Evolutionary conservation across 805 yeast genomes (phyloP).

Genomic region (Cyberlindnera maritima): DNA sequence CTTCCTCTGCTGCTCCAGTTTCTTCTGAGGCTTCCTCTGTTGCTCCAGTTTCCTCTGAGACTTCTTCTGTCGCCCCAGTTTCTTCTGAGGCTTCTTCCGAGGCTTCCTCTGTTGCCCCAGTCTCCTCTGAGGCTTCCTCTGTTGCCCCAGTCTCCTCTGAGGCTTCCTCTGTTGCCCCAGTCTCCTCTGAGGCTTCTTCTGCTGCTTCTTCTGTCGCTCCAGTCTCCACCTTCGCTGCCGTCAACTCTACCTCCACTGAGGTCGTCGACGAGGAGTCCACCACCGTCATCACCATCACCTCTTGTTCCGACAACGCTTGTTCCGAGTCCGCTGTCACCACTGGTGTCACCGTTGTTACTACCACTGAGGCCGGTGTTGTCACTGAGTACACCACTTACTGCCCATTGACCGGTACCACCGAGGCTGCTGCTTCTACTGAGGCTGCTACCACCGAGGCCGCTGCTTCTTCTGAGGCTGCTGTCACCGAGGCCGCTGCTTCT

Average conservation of each 20-base stretch:
- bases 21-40: slow-evolving; percentile 11
- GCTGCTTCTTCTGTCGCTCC: not conserved
- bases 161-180: not conserved
- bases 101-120: slow-evolving; percentile 14
- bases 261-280: slow-evolving; percentile 11
- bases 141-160: not conserved
- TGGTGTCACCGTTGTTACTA: slow-evolving; percentile 18
- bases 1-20: slow-evolving; percentile 1
- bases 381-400: slow-evolving; percentile 33
- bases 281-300: slow-evolving; percentile 15
- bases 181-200: not conserved
- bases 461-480: slow-evolving; percentile 1
- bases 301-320: slow-evolving; percentile 11
- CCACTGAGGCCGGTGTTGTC: slow-evolving; percentile 29
- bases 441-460: not conserved
- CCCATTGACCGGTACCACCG: slow-evolving; percentile 10
- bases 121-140: not conserved
- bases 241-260: slow-evolving; percentile 21
- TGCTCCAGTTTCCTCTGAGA: slow-evolving; percentile 8
- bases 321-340: slow-evolving; percentile 10
- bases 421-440: not conserved
- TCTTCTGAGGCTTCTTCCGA: too few species aligned
- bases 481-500: too few species aligned
- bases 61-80: not conserved
- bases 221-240: slow-evolving; percentile 5